Evolutionary conservation across 768 basidiomycete species (phyloP).

Genomic region (Austroboletus festivus): DNA sequence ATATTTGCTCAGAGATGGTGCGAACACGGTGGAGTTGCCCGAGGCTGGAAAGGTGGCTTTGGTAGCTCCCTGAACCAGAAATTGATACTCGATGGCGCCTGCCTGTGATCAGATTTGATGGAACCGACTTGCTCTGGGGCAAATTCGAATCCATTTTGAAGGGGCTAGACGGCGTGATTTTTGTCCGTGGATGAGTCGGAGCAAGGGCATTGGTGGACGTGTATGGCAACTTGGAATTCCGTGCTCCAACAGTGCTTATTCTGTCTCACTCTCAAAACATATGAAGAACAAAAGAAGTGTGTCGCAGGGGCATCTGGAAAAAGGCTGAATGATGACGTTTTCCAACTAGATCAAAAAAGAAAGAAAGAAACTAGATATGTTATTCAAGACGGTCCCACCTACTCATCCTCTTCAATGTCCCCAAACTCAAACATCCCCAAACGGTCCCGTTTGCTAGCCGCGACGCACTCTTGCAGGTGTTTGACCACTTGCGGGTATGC

Average conservation of each 20-base stretch:
- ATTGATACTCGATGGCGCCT: slow-evolving; percentile 22
- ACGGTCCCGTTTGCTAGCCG: slow-evolving; percentile 69
- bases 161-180: too few relatives aligned
- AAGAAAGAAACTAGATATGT: too few relatives aligned
- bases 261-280: too few relatives aligned
- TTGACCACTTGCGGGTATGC: slow-evolving; percentile 68
- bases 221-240: slow-evolving; percentile 6
- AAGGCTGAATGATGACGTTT: too few relatives aligned
- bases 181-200: too few relatives aligned
- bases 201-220: too few relatives aligned
- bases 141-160: slow-evolving; percentile 19
- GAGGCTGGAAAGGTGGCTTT: slow-evolving; percentile 43
- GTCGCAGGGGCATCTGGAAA: too few relatives aligned
- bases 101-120: slow-evolving; percentile 14
- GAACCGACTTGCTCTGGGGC: slow-evolving; percentile 26
- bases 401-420: slow-evolving; percentile 84
- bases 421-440: slow-evolving; percentile 88
- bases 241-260: too few relatives aligned
- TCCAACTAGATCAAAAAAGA: too few relatives aligned
- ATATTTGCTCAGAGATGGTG: slow-evolving; percentile 24
- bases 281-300: too few relatives aligned
- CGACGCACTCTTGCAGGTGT: slow-evolving; percentile 58
- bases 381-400: too few relatives aligned
- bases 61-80: slow-evolving; percentile 41
- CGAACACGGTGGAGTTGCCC: slow-evolving; percentile 41